Evolutionary conservation across 1,284 basidiomycete genomes (phyloP).

Genomic region (Lignosus rhinocerotis): DNA sequence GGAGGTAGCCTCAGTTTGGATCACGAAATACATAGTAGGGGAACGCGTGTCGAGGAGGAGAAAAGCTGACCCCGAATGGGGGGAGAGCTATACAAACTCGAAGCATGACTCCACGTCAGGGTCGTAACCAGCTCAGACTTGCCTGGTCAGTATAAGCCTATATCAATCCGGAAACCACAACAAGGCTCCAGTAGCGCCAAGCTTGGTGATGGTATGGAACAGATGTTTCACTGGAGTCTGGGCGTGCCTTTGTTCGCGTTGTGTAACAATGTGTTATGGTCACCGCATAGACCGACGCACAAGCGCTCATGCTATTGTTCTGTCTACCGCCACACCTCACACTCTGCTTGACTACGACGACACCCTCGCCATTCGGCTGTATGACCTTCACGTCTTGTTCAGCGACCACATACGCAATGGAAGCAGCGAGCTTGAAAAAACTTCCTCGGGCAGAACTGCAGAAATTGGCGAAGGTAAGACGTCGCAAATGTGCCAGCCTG

Average conservation of each 20-base stretch:
- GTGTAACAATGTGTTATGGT: no score
- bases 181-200: not conserved
- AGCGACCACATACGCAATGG: not conserved
- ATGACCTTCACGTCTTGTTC: not conserved
- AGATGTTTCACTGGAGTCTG: not conserved
- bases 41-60: no score
- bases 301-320: not conserved
- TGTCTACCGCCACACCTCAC: not conserved
- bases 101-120: no score
- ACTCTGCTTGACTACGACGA: not conserved
- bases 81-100: no score
- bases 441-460: not conserved
- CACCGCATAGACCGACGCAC: not conserved
- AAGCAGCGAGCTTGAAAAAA: not conserved
- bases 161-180: no score
- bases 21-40: no score
- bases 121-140: no score
- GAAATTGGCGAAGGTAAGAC: not conserved
- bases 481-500: not conserved
- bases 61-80: no score
- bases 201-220: not conserved
- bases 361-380: not conserved
- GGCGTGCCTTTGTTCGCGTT: not conserved
- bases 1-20: no score
- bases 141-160: not conserved